Conservation (phyloP, 352 stramenopile genomes). For the Phytophthora megakarya region DNA sequence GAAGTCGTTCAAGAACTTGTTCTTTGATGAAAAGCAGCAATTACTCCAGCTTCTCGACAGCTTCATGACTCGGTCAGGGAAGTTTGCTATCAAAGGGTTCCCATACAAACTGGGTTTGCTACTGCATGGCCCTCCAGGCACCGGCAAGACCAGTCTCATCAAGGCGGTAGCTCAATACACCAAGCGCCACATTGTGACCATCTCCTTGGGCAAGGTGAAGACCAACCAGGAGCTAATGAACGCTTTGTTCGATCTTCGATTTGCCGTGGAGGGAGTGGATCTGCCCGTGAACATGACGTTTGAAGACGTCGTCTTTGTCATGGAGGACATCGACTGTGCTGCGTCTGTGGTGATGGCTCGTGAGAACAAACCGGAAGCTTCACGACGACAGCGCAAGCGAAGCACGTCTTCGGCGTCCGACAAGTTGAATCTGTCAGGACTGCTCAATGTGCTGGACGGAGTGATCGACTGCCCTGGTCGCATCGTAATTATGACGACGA, state of each 20-base stretch:
- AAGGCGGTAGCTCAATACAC: slow-evolving; percentile 87
- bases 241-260: slow-evolving; percentile 74
- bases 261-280: slow-evolving; percentile 61
- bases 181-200: slow-evolving; percentile 77
- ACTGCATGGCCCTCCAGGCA: slow-evolving; percentile 87
- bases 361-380: slow-evolving; percentile 29
- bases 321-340: slow-evolving; percentile 89
- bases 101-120: slow-evolving; percentile 90
- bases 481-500: slow-evolving; percentile 89
- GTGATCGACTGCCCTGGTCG: slow-evolving; percentile 73
- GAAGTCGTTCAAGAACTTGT: slow-evolving; percentile 90
- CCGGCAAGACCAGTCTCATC: slow-evolving; percentile 91
- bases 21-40: slow-evolving; percentile 81
- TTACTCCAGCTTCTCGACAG: slow-evolving; percentile 75
- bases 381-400: slow-evolving; percentile 16
- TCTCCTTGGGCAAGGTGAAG: slow-evolving; percentile 72
- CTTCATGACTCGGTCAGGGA: slow-evolving; percentile 70
- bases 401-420: slow-evolving; percentile 20
- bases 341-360: slow-evolving; percentile 67
- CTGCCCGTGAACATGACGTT: slow-evolving; percentile 71
- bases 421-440: slow-evolving; percentile 81
- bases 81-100: slow-evolving; percentile 89
- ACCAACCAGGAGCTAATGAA: slow-evolving; percentile 89
- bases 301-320: slow-evolving; percentile 89
- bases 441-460: slow-evolving; percentile 93